Percentiles rank a stretch among this genome's conserved stretches.
Evolutionary conservation across 352 stramenopile genomes (phyloP).

Genomic region (Discostella stelligera): DNA sequence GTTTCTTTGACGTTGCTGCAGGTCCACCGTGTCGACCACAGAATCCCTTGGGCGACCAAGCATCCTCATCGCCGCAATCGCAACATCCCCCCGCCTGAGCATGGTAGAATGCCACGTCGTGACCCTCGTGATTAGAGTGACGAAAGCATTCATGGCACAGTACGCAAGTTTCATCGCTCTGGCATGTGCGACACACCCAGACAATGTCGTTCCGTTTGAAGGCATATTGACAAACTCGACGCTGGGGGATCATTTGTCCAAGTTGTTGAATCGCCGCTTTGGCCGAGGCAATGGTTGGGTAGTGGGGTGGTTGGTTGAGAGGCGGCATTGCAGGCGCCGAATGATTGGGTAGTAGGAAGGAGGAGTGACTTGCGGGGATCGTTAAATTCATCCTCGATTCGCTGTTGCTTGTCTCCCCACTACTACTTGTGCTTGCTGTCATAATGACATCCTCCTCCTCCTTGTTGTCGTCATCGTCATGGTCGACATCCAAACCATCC

Average conservation of each 20-base stretch:
- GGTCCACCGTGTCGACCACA: slow-evolving; percentile 89
- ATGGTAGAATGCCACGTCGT: slow-evolving; percentile 83
- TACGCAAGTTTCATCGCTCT: slow-evolving; percentile 92
- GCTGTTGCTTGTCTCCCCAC: background rate
- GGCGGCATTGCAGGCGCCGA: background rate
- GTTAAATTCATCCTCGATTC: background rate
- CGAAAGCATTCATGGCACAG: slow-evolving; percentile 97
- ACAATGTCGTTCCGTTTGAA: slow-evolving; percentile 96
- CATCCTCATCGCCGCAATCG: slow-evolving; percentile 96
- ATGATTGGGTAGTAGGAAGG: background rate
- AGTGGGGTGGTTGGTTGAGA: slow-evolving; percentile 3
- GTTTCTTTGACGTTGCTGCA: background rate
- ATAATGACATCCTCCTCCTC: background rate
- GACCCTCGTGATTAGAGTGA: slow-evolving; percentile 87
- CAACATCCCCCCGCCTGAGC: slow-evolving; percentile 93
- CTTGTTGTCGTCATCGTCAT: slow-evolving; percentile 1
- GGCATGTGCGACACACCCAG: slow-evolving; percentile 80
- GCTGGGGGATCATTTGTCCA: slow-evolving; percentile 25
- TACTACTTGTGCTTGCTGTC: background rate
- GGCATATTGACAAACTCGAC: slow-evolving; percentile 75
- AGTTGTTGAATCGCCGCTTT: slow-evolving; percentile 11
- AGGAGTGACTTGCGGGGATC: background rate
- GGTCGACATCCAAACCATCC: background rate
- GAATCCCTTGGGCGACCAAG: slow-evolving; percentile 93
- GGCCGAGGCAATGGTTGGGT: slow-evolving; percentile 1